Evolutionary conservation across 208 protist species (phyloP).

Genomic region (Trypanosoma mega): DNA sequence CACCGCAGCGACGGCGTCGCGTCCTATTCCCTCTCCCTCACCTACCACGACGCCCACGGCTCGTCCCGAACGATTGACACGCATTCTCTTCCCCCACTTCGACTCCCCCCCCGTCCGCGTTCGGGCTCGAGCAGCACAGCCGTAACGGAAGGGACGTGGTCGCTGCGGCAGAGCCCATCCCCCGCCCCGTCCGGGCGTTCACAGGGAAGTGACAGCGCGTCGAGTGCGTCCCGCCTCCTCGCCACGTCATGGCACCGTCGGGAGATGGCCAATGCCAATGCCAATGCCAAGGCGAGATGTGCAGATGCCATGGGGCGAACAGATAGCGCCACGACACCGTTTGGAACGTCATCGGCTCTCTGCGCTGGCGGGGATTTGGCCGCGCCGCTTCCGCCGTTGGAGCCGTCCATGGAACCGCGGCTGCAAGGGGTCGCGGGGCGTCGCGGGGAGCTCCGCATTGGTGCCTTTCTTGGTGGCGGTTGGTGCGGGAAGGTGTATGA

Average conservation of each 20-base stretch:
- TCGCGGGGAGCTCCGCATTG: conserved; percentile 68
- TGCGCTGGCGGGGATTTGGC: conserved; percentile 17
- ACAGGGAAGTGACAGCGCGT: background rate
- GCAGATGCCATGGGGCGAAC: background rate
- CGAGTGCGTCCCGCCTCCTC: background rate
- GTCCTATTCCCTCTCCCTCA: conserved; percentile 57
- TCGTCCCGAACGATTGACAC: conserved; percentile 54
- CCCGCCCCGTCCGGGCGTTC: background rate
- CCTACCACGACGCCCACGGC: conserved; percentile 56
- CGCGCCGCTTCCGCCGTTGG: conserved; percentile 46
- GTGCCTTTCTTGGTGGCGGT: conserved; percentile 82
- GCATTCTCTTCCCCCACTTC: conserved; percentile 38
- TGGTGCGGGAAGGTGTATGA: conserved; percentile 88
- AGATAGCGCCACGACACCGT: background rate
- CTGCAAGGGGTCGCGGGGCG: conserved; percentile 54
- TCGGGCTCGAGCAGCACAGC: background rate
- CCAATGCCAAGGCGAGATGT: no score
- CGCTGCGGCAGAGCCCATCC: background rate
- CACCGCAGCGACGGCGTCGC: conserved; percentile 31
- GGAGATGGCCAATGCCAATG: no score
- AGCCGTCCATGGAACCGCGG: conserved; percentile 44
- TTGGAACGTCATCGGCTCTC: background rate
- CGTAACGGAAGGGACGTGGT: background rate
- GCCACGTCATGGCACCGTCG: background rate
- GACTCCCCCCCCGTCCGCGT: conserved; percentile 7